Conservation (phyloP, 192 early-diverging fungal genomes). For the Chytriomyces sp. region DNA sequence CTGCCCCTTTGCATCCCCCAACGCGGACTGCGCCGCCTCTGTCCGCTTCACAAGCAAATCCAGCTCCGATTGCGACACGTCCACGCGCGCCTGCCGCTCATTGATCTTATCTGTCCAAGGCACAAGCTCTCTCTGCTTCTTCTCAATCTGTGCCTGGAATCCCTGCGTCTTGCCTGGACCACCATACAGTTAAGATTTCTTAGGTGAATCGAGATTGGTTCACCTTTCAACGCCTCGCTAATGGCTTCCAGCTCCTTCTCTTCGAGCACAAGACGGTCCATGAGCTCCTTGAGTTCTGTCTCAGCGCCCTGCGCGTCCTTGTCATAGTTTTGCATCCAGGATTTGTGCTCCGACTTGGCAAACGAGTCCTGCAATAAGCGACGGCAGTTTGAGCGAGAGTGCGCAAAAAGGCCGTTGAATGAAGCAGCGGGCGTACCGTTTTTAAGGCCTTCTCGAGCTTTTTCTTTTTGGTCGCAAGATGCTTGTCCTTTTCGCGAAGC, state of each 20-base stretch:
- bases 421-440: constrained; percentile 37
- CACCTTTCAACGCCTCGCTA: constrained; percentile 71
- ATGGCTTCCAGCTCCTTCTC: constrained; percentile 78
- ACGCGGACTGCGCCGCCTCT: constrained; percentile 27
- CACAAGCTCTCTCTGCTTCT: constrained; percentile 79
- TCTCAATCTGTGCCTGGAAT: constrained; percentile 80
- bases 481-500: constrained; percentile 83
- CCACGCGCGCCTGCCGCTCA: constrained; percentile 68
- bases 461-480: constrained; percentile 76
- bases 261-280: constrained; percentile 63
- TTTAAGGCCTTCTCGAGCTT: constrained; percentile 72
- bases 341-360: constrained; percentile 61
- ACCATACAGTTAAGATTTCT: not conserved
- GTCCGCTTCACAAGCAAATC: constrained; percentile 64
- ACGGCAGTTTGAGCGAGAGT: not conserved
- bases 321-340: constrained; percentile 71
- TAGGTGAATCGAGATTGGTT: not conserved
- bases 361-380: constrained; percentile 51
- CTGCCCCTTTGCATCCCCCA: constrained; percentile 37
- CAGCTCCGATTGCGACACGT: constrained; percentile 79
- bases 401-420: too few species aligned
- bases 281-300: constrained; percentile 64
- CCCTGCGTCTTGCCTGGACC: constrained; percentile 75
- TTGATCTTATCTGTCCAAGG: constrained; percentile 88
- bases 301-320: constrained; percentile 59